These are phyloP conservation scores for Neopestalotiopsis sp. DNA, from an alignment of 2,329 filamentous ascomycete genomes.

Conservation along the genomic window DNA sequence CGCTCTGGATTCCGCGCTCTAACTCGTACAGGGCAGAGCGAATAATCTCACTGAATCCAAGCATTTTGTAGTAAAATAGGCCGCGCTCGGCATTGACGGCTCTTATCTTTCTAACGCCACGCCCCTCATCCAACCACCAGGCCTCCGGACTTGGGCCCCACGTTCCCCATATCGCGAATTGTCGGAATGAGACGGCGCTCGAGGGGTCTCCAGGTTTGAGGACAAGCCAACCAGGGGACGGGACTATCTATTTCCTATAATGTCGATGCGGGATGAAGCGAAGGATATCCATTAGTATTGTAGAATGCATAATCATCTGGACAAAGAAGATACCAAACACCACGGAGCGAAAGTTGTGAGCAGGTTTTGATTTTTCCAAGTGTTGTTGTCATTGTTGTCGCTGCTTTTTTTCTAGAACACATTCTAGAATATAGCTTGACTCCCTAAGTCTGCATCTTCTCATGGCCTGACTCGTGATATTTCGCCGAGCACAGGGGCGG, in stretches of 20 bases:
- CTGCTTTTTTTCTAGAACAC: slow-evolving; percentile 4
- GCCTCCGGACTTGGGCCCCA: slow-evolving; percentile 28
- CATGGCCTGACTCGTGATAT: slow-evolving; percentile 10
- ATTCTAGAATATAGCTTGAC: slow-evolving; percentile 5
- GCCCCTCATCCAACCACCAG: slow-evolving; percentile 21
- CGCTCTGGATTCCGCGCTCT: background rate
- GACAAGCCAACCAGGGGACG: background rate
- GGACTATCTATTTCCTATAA: background rate
- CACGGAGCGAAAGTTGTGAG: background rate
- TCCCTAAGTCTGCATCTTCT: background rate
- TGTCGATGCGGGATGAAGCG: background rate
- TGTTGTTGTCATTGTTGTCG: background rate
- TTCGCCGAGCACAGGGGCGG: slow-evolving; percentile 11
- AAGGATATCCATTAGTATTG: background rate
- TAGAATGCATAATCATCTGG: background rate
- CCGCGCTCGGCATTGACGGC: slow-evolving; percentile 18
- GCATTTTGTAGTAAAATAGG: background rate
- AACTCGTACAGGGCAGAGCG: background rate
- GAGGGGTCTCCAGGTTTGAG: background rate
- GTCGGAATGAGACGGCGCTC: slow-evolving; percentile 16
- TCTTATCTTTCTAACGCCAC: slow-evolving; percentile 33
- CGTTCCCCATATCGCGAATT: slow-evolving; percentile 32
- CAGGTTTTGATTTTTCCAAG: background rate
- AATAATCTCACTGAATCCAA: too few species aligned
- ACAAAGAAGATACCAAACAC: background rate